These are phyloP conservation scores for Clarireedia paspali DNA, from an alignment of 2,329 filamentous ascomycete species.

Conservation along the genomic window DNA sequence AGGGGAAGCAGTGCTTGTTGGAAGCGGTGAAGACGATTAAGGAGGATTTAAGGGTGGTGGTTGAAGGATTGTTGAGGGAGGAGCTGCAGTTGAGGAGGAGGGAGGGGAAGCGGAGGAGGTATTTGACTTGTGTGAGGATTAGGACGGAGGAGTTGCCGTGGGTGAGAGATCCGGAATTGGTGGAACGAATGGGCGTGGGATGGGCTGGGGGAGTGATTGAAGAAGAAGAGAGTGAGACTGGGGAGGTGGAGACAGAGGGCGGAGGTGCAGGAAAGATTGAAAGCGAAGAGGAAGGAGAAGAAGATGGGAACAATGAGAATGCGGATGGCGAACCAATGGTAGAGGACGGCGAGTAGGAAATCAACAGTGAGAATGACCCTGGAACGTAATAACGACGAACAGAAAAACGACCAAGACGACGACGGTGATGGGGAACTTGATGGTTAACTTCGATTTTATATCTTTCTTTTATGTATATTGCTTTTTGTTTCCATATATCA, in stretches of 20 bases:
- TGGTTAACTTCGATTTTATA: no score
- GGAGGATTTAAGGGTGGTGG: slow-evolving; percentile 1
- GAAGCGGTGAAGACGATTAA: slow-evolving; percentile 5
- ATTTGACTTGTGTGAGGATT: slow-evolving; percentile 30
- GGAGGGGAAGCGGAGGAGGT: background rate
- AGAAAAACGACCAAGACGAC: no score
- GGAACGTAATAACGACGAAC: no score
- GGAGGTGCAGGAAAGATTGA: background rate
- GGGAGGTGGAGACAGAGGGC: background rate
- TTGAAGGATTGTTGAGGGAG: slow-evolving; percentile 2
- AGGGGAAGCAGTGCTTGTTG: slow-evolving; percentile 4
- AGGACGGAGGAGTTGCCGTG: slow-evolving; percentile 55
- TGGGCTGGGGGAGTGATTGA: background rate
- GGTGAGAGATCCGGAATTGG: slow-evolving; percentile 21
- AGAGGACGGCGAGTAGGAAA: no score
- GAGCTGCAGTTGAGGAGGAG: background rate
- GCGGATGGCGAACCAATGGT: background rate
- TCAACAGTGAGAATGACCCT: no score
- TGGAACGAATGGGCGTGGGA: background rate
- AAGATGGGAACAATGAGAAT: background rate
- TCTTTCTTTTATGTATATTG: no score
- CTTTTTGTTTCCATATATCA: no score
- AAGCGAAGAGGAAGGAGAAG: background rate
- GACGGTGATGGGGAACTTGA: no score
- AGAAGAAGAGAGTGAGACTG: background rate